A percentile compares a stretch with the other conserved stretches of the same genome.
These are phyloP conservation scores for Dendrobium huoshanense DNA, from an alignment of 106 monocot species.

Conservation along the genomic window DNA sequence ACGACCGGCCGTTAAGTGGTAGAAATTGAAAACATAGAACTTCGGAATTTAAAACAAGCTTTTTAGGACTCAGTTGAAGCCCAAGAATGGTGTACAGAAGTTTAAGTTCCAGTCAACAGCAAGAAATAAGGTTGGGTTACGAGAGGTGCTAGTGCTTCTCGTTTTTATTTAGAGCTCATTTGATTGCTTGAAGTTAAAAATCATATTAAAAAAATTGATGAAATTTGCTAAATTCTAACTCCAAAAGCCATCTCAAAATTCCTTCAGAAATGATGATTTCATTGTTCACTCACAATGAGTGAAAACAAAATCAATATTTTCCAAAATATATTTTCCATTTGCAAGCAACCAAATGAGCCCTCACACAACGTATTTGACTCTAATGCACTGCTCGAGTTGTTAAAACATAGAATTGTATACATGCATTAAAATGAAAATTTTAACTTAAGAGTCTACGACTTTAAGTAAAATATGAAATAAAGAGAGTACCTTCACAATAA, in stretches of 20 bases:
- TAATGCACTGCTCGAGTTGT: background rate
- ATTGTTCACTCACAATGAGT: background rate
- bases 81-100: too few relatives aligned
- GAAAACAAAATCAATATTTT: background rate
- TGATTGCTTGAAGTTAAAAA: too few relatives aligned
- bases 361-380: background rate
- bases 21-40: background rate
- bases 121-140: too few relatives aligned
- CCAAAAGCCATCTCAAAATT: too few relatives aligned
- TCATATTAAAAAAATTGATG: too few relatives aligned
- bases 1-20: background rate
- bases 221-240: too few relatives aligned
- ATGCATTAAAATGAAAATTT: background rate
- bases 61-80: too few relatives aligned
- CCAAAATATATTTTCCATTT: background rate
- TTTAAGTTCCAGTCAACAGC: too few relatives aligned
- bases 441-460: too few relatives aligned
- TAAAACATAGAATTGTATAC: background rate
- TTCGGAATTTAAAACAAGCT: too few relatives aligned
- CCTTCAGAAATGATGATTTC: background rate
- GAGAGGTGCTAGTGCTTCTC: too few relatives aligned
- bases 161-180: too few relatives aligned
- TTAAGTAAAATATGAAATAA: background rate
- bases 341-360: background rate
- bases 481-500: slow-evolving; percentile 56